Percentiles rank a stretch among this genome's conserved stretches.
Conservation (phyloP, 805 yeast species). For the Kuraishia floccosa region DNA sequence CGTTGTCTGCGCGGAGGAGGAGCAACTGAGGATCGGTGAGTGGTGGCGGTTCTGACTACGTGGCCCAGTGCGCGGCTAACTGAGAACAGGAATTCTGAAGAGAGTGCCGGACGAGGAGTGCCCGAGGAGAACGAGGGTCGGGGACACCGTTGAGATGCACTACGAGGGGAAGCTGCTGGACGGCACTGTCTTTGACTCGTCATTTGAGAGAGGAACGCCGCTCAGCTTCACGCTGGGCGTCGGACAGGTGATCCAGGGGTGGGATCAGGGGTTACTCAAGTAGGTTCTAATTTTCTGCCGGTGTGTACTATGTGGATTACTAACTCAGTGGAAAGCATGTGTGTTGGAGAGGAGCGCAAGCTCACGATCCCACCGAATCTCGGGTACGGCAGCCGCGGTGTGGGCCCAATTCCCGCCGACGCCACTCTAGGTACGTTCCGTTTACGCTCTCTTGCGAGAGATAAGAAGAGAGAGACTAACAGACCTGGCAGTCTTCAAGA, state of each 20-base stretch:
- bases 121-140: conserved; percentile 40
- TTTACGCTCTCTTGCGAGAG: too few relatives aligned
- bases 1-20: background rate
- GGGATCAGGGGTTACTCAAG: conserved; percentile 79
- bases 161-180: conserved; percentile 62
- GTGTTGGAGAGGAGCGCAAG: conserved; percentile 79
- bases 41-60: too few relatives aligned
- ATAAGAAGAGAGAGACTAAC: too few relatives aligned
- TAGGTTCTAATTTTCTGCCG: conserved; percentile 3
- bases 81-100: conserved; percentile 36
- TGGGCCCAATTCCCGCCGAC: conserved; percentile 67
- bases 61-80: background rate
- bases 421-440: conserved; percentile 54
- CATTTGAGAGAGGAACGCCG: conserved; percentile 54
- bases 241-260: conserved; percentile 77
- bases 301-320: background rate
- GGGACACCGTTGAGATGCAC: conserved; percentile 67
- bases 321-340: conserved; percentile 34
- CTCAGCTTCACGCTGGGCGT: conserved; percentile 61
- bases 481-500: conserved; percentile 37
- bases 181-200: conserved; percentile 70
- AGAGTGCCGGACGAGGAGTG: conserved; percentile 44
- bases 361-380: conserved; percentile 68
- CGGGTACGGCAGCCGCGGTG: conserved; percentile 70
- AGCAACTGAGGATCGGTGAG: conserved; percentile 3